Percentiles rank a stretch among this genome's conserved stretches.
phyloP scores from a whole-genome alignment of 495 filamentous ascomycete genomes.

The Daldinia decipiens region DNA sequence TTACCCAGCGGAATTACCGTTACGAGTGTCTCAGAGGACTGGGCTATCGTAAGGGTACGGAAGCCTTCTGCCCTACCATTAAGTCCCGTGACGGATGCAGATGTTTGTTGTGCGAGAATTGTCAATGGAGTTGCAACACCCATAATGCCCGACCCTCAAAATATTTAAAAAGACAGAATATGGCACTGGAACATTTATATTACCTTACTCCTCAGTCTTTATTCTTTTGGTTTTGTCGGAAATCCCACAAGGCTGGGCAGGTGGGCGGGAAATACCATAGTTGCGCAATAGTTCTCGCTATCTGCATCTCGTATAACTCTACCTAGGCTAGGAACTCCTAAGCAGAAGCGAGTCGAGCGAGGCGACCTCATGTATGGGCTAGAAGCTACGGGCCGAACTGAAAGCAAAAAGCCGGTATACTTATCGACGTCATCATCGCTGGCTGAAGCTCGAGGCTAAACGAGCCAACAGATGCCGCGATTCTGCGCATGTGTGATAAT shows the following conservation, averaged over 20 bases:
- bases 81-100: conserved; percentile 7
- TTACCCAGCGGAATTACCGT: conserved; percentile 19
- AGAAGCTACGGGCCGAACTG: conserved; percentile 12
- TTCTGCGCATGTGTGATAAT: conserved; percentile 19
- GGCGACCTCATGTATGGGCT: conserved; percentile 15
- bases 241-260: neutral
- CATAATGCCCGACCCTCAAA: conserved; percentile 9
- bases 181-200: neutral
- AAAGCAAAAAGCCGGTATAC: conserved; percentile 1
- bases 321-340: conserved; percentile 13
- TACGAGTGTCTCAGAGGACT: conserved; percentile 7
- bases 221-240: neutral
- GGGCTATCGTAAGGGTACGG: conserved; percentile 17
- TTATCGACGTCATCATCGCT: conserved; percentile 11
- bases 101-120: neutral
- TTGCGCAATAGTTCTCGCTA: neutral
- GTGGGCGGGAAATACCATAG: neutral
- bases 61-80: conserved; percentile 4
- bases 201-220: neutral
- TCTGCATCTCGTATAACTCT: neutral
- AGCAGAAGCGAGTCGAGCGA: conserved; percentile 3
- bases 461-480: conserved; percentile 28
- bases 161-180: neutral
- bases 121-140: conserved; percentile 4
- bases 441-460: conserved; percentile 22